Evolutionary conservation across 1,284 basidiomycete genomes (phyloP).

Genomic region (Sphagnurus paluster): DNA sequence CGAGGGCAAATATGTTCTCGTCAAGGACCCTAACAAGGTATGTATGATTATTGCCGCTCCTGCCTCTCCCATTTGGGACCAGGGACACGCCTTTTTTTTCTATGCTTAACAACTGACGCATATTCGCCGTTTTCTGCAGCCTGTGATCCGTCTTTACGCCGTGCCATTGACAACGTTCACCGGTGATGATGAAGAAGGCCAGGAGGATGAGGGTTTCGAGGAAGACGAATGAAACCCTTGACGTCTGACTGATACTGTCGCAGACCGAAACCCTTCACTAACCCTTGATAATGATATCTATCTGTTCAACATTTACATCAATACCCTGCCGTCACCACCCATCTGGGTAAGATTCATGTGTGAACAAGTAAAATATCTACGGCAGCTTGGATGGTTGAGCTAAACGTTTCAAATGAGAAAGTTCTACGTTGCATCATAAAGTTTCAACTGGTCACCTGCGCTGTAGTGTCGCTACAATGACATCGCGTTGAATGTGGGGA

Average conservation of each 20-base stretch:
- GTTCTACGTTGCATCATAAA: neutral
- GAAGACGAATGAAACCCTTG: constrained; percentile 29
- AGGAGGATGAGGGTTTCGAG: constrained; percentile 31
- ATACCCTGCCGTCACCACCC: constrained; percentile 3
- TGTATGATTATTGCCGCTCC: constrained; percentile 29
- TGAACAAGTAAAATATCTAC: constrained; percentile 75
- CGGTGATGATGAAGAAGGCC: constrained; percentile 45
- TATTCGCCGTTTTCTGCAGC: constrained; percentile 49
- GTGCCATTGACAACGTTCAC: constrained; percentile 89
- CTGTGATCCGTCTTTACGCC: constrained; percentile 90
- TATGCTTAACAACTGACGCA: constrained; percentile 12
- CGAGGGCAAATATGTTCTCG: constrained; percentile 93
- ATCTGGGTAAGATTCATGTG: constrained; percentile 21
- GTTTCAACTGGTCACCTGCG: constrained; percentile 65
- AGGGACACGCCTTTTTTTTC: constrained; percentile 2
- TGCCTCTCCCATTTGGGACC: constrained; percentile 16
- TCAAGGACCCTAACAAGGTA: constrained; percentile 97
- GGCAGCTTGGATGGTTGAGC: constrained; percentile 76
- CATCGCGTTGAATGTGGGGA: constrained; percentile 72
- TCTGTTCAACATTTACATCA: constrained; percentile 16
- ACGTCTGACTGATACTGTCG: constrained; percentile 23
- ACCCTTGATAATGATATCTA: constrained; percentile 17
- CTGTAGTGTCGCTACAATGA: constrained; percentile 79
- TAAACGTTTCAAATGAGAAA: constrained; percentile 27
- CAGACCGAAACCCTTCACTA: constrained; percentile 11